phyloP scores from a whole-genome alignment of 257 asterid species.

The Apocynum venetum region DNA sequence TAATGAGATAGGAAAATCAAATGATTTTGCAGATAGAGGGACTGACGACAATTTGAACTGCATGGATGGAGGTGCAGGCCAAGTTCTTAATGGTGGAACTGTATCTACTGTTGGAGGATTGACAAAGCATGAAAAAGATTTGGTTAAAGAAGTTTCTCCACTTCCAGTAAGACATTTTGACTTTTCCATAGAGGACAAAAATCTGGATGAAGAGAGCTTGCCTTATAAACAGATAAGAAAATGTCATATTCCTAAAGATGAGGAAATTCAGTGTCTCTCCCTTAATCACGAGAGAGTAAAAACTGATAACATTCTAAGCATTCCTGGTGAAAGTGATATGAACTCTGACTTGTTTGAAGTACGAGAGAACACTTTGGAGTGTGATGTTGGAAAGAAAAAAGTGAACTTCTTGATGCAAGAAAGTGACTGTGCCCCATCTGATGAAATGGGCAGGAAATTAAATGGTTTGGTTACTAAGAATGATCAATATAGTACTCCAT shows the following conservation, averaged over 20 bases:
- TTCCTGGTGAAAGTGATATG: constrained; percentile 24
- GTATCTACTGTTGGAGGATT: constrained; percentile 38
- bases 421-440: constrained; percentile 27
- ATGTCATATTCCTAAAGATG: constrained; percentile 23
- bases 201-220: constrained; percentile 27
- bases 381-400: constrained; percentile 27
- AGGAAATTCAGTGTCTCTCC: constrained; percentile 30
- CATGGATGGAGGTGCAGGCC: constrained; percentile 22
- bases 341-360: constrained; percentile 24
- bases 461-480: constrained; percentile 23
- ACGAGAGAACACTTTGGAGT: constrained; percentile 27
- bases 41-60: constrained; percentile 21
- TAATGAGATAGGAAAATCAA: constrained; percentile 32
- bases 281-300: constrained; percentile 23
- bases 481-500: constrained; percentile 53
- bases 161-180: constrained; percentile 94
- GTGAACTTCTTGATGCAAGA: constrained; percentile 27
- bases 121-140: constrained; percentile 42
- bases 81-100: constrained; percentile 30
- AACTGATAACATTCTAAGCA: constrained; percentile 17
- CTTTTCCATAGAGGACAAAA: constrained; percentile 58
- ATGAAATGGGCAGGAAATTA: constrained; percentile 35
- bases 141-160: constrained; percentile 67
- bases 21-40: constrained; percentile 36
- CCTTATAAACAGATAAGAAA: constrained; percentile 30